Evolutionary conservation across 805 yeast species (phyloP), one percentile per base, ranked within the genome.

Genomic region (Ogataea corticis): DNA sequence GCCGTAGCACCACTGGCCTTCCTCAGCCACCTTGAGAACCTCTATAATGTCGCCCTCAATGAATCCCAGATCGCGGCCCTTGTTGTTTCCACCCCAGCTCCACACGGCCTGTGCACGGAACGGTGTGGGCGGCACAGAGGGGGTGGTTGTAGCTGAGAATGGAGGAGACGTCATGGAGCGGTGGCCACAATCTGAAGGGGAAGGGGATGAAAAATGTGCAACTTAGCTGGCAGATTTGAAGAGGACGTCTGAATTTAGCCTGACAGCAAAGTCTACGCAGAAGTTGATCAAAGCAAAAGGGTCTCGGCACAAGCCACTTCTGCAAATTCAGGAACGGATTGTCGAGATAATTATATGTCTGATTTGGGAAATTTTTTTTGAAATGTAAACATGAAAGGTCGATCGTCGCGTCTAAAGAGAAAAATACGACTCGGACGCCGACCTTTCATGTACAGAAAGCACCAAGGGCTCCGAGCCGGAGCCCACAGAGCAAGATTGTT

Each of bases 1-100:
- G 2, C 99, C 99, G 57, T 81, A 87, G 85, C 92, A 90, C 95
- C 96, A 89, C 57, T 83, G 83, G 15, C 96, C 96, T 60, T 94
- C 96, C 3, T 92, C 87, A 10, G 80, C 69, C 48, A 81, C 74
- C 42, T 82, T 77, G 3, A 53, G 41, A 4, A 94, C 96, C 51
- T 89, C 96, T 55, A 94, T 87, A 41, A 87, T 70, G 61, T 94
- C 98, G 41, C 95, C 96, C 67, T 94, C 98, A 16, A 91, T 76
- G 62, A 94, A 94, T 0, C 98, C 98, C 34, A 94, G 72, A 61
- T 94, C 97, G 41, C 52, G 48, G 37, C 87, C 85, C 44, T 83
- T 87, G 57, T 86, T 81, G 58, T 89, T 90, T 13, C 97, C 98
- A 16, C 97, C 83, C 97, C 97, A 91, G 18, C 96, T 88, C 61